These are phyloP conservation scores for Pogostemon cablin DNA, from an alignment of 257 asterid genomes.

Conservation along the genomic window DNA sequence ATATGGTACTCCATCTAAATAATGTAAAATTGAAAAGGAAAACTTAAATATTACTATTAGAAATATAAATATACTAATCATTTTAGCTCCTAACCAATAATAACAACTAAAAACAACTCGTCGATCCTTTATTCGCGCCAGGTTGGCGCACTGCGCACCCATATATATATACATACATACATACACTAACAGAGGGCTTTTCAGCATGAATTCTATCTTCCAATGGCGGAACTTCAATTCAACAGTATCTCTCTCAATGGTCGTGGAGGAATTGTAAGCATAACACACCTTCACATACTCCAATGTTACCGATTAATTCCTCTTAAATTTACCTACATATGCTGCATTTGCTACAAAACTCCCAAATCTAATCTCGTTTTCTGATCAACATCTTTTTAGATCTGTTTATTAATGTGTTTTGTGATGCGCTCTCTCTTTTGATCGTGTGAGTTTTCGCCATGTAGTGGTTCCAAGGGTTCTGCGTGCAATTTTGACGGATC, in stretches of 20 bases:
- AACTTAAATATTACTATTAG: too few relatives aligned
- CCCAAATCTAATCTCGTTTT: background rate
- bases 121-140: constrained; percentile 23
- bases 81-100: too few relatives aligned
- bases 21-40: too few relatives aligned
- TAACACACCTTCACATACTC: background rate
- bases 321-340: too few relatives aligned
- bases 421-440: background rate
- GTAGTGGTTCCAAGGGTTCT: background rate
- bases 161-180: background rate
- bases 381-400: background rate
- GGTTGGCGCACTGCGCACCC: constrained; percentile 5
- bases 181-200: background rate
- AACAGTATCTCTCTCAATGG: constrained; percentile 38
- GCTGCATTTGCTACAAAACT: background rate
- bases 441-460: background rate
- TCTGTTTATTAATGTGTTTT: background rate
- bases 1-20: too few relatives aligned
- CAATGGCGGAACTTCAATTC: constrained; percentile 37
- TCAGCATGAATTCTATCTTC: background rate
- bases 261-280: constrained; percentile 38
- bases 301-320: too few relatives aligned
- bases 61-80: too few relatives aligned
- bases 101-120: too few relatives aligned
- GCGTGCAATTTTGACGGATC: background rate